A percentile compares a stretch with the other conserved stretches of the same genome.
Evolutionary conservation across 2,329 filamentous ascomycete genomes (phyloP).

Genomic region (Fusarium papillatum): DNA sequence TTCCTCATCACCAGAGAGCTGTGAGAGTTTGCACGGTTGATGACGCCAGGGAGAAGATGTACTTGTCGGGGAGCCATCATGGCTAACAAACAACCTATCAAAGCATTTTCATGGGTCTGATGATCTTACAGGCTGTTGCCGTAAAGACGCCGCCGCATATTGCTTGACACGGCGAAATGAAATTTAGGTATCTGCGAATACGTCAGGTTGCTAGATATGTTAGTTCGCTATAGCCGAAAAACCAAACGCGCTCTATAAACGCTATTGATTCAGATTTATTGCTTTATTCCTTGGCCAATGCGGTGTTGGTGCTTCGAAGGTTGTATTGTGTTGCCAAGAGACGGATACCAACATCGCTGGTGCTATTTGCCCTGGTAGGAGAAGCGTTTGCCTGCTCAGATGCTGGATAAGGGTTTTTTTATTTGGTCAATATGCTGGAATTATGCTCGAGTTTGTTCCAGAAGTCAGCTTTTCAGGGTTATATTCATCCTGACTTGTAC

Average conservation of each 20-base stretch:
- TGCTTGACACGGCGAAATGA: neutral
- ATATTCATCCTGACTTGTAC: neutral
- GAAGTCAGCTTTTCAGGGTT: neutral
- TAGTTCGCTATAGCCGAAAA: slow-evolving; percentile 20
- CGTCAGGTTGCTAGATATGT: slow-evolving; percentile 4
- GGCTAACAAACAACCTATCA: neutral
- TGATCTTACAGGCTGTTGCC: neutral
- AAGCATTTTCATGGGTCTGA: neutral
- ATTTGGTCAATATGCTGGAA: neutral
- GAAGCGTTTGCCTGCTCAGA: neutral
- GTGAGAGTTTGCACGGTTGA: neutral
- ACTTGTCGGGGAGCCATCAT: neutral
- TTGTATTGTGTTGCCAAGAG: neutral
- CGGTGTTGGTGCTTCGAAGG: neutral
- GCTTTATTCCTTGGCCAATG: neutral
- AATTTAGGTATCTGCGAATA: slow-evolving; percentile 8
- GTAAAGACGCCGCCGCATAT: neutral
- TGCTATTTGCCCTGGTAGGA: neutral
- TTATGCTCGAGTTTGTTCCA: neutral
- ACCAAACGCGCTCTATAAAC: slow-evolving; percentile 8
- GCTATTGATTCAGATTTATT: neutral
- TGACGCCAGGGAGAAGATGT: neutral
- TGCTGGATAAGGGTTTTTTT: neutral
- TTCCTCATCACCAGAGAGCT: neutral
- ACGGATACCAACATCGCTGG: neutral